Percentiles rank a stretch among this genome's conserved stretches.
Evolutionary conservation across 2,329 filamentous ascomycete species (phyloP).

Genomic region (Exophiala alcalophila): DNA sequence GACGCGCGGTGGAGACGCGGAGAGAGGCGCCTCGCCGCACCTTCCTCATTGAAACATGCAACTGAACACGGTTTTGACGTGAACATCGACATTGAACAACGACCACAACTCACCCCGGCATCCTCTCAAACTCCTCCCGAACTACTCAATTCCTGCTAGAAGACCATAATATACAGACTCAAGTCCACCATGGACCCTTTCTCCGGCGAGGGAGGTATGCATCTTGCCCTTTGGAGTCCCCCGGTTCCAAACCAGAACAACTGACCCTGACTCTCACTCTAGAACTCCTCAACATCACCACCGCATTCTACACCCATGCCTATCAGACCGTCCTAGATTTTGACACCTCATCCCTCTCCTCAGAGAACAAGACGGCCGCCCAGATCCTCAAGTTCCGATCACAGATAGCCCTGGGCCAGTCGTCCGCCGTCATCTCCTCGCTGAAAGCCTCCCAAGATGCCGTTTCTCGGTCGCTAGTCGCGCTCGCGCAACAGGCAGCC

Average conservation of each 20-base stretch:
- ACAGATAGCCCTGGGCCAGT: constrained; percentile 76
- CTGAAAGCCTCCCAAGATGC: constrained; percentile 63
- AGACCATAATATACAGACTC: not conserved
- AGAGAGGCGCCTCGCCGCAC: constrained; percentile 21
- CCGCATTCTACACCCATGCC: constrained; percentile 71
- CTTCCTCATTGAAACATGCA: constrained; percentile 6
- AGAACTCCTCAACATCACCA: constrained; percentile 67
- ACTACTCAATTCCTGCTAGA: not conserved
- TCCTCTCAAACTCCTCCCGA: too few relatives aligned
- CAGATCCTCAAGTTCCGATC: constrained; percentile 77
- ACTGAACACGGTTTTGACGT: constrained; percentile 1
- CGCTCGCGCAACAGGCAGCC: constrained; percentile 65
- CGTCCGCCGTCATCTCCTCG: constrained; percentile 67
- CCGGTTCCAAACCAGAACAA: constrained; percentile 8
- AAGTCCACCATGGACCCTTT: constrained; percentile 57
- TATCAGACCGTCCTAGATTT: constrained; percentile 84
- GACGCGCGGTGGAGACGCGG: constrained; percentile 1
- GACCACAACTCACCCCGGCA: too few relatives aligned
- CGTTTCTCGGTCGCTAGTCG: constrained; percentile 72
- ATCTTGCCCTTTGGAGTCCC: not conserved
- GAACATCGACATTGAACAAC: not conserved
- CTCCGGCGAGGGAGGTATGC: constrained; percentile 59
- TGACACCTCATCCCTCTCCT: constrained; percentile 73
- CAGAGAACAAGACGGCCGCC: constrained; percentile 73
- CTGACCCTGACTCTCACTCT: constrained; percentile 19